These are phyloP conservation scores for Rhynchosporium agropyri DNA, from an alignment of 2,329 filamentous ascomycete species.

Conservation along the genomic window DNA sequence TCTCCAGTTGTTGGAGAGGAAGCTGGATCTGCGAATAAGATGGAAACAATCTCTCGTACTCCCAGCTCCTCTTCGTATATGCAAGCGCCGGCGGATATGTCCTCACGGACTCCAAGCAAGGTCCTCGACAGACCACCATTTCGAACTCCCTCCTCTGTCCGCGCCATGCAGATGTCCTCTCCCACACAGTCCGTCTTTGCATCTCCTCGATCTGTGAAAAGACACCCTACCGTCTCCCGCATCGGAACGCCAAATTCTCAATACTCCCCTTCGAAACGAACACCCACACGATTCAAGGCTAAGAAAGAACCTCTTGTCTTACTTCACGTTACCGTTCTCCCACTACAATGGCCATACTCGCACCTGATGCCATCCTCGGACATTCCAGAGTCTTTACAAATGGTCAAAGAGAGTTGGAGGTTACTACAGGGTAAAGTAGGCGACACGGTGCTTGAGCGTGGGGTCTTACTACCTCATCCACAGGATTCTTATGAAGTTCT, in stretches of 20 bases:
- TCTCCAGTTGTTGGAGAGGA: constrained; percentile 40
- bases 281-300: constrained; percentile 59
- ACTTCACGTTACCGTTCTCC: constrained; percentile 75
- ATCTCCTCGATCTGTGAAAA: constrained; percentile 59
- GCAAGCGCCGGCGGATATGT: constrained; percentile 43
- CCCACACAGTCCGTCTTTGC: constrained; percentile 60
- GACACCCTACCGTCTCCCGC: constrained; percentile 54
- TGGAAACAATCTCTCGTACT: constrained; percentile 51
- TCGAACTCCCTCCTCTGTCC: constrained; percentile 68
- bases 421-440: constrained; percentile 70
- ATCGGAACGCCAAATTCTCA: constrained; percentile 55
- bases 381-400: constrained; percentile 51
- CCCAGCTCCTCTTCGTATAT: constrained; percentile 41
- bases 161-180: constrained; percentile 72
- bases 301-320: constrained; percentile 70
- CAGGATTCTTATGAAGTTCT: constrained; percentile 79
- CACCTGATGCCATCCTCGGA: constrained; percentile 53
- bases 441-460: constrained; percentile 73
- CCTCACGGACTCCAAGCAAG: constrained; percentile 47
- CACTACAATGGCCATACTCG: constrained; percentile 67
- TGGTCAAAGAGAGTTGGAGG: constrained; percentile 64
- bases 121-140: constrained; percentile 65
- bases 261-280: constrained; percentile 42
- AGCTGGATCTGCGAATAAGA: constrained; percentile 32
- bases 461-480: constrained; percentile 75